Percentiles rank a stretch among this genome's conserved stretches.
phyloP scores from a whole-genome alignment of 371 early-diverging fungal genomes.

The Actinomucor elegans region DNA sequence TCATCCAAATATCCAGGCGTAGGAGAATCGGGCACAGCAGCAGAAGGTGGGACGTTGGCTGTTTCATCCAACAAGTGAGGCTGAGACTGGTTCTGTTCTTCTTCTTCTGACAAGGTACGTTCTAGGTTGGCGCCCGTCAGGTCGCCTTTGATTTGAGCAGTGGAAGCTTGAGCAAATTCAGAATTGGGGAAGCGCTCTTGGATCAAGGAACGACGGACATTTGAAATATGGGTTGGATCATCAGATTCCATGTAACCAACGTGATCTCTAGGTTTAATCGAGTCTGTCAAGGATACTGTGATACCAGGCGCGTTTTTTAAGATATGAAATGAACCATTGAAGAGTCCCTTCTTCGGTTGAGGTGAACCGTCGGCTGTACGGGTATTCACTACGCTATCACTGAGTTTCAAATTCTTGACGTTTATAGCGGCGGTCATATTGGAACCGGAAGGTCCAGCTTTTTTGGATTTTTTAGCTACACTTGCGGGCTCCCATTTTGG shows the following conservation, averaged over 20 bases:
- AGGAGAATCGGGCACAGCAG: conserved; percentile 2
- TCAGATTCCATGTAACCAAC: conserved; percentile 30
- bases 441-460: not conserved
- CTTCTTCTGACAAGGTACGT: not conserved
- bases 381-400: not conserved
- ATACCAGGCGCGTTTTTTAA: conserved; percentile 4
- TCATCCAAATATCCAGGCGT: not conserved
- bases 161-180: conserved; percentile 14
- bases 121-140: not conserved
- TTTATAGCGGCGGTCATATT: not conserved
- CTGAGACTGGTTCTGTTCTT: not conserved
- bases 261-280: conserved; percentile 24
- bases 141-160: conserved; percentile 12
- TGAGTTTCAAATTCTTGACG: not conserved
- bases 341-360: not conserved
- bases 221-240: conserved; percentile 31
- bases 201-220: conserved; percentile 33
- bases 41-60: not conserved
- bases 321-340: too few relatives aligned
- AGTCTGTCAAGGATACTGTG: conserved; percentile 18
- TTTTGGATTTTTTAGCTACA: not conserved
- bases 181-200: conserved; percentile 33
- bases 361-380: not conserved
- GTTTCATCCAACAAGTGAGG: conserved; percentile 6
- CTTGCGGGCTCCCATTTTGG: conserved; percentile 31